Evolutionary conservation across 331 rosid genomes (phyloP), one percentile per base, ranked within the genome.

Genomic region (Phaseolus coccineus): DNA sequence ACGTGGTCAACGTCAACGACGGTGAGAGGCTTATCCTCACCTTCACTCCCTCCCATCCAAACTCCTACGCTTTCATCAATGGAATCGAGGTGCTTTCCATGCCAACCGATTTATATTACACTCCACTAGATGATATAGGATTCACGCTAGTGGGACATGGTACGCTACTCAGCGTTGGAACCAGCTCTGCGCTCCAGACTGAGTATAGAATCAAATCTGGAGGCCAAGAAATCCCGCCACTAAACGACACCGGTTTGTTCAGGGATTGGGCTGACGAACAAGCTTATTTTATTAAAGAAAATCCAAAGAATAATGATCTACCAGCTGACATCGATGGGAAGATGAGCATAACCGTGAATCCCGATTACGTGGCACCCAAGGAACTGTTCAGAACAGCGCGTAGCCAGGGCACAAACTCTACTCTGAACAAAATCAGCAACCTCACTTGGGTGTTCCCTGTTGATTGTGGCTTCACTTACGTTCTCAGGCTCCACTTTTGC

Each of bases 1-100:
- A 81, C 40, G 67, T 78, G 2, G 0, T 92, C 22, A 57, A 85
- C 35, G 77, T 90, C 2, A 77, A 55, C 0, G 40, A 50, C 1
- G 58, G 19, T 7, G 52, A 76, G 14, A 67, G 47, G n/a, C 58
- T 91, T 8, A 78, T 79, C 50, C 30, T 93, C 35, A 81, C 71
- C 5, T 86, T 91, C 74, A 69, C 37, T 24, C 91, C 96, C n/a
- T 53, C 10, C 0, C 24, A 44, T 5, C 73, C 83, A 10, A 79
- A 82, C 4, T 69, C 90, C 0, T 92, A 86, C n/a, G 92, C 87
- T 25, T 94, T 94, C 16, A 19, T 90, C 5, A 90, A 92, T 2
- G 93, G 89, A 65, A 87, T 90, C 8, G 93, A 92, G 66, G 68
- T 92, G 0, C 50, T 92, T 2, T 89, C 96, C 12, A 89, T 90